Base-by-base conservation (phyloP, 345 rosid genomes). In the Moricandia moricandioides region DNA sequence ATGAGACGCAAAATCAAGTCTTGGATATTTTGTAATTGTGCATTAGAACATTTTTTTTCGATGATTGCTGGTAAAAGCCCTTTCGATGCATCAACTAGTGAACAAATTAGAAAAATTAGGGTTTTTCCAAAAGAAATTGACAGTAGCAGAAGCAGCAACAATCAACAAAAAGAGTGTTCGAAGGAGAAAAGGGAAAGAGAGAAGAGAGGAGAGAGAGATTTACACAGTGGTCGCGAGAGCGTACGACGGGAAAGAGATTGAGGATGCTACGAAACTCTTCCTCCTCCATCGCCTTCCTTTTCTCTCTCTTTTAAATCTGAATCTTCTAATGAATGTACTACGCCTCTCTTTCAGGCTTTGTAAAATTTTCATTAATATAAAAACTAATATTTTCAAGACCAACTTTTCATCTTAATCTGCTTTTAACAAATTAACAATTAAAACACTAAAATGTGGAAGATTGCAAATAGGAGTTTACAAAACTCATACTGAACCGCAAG, bases 181-280 rank as follows among this genome's bases (percentile, higher is more conserved):
- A 2, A 31, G 59, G 57, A 63, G 63, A 57, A 29, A 30, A n/a
- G 70, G 51, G n/a, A 45, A 45, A 12, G 4, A 54, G 55, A 51
- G 40, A 34, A 78, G 69, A 17, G 4, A 54, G 55, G 45, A 35
- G 34, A 78, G 69, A 17, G 58, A 31, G 66, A 57, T 5, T 57
- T 81, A 91, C 97, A 65, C 75, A 81, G 76, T 81, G 85, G 79
- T 91, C 85, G 47, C 88, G 91, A 82, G 95, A 67, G 62, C 98
- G 87, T 49, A 86, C 91, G 71, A 91, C 82, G 26, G 98, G 97
- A 82, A 94, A 94, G 80, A 87, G 89, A 65, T 86, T 80, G 1
- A 94, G 90, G 45, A 85, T 80, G 78, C 88, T 89, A 49, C 81
- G 85, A 78, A 94, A 94, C 74, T 94, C 97, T 56, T 80, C 82